Percentiles rank a stretch among this genome's conserved stretches.
phyloP scores from a whole-genome alignment of 441 rosid genomes.

The Capsella rubella region DNA sequence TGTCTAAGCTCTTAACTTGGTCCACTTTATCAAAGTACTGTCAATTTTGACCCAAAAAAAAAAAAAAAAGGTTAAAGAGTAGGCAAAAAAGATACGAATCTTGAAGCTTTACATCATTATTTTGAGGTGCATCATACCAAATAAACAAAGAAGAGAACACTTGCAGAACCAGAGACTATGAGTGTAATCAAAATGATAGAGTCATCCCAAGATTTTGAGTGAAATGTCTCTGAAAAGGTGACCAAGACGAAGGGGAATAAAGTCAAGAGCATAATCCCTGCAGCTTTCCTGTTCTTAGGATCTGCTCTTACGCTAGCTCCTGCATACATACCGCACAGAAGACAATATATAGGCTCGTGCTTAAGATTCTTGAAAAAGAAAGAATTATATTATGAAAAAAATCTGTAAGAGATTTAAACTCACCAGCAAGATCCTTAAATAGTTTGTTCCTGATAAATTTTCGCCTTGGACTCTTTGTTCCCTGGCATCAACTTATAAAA shows the following conservation, averaged over 20 bases:
- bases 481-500: constrained; percentile 28
- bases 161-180: constrained; percentile 38
- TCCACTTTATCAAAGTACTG: constrained; percentile 32
- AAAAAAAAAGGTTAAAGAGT: not conserved
- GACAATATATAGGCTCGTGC: not conserved
- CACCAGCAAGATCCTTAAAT: constrained; percentile 14
- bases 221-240: constrained; percentile 34
- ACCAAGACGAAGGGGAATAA: constrained; percentile 38
- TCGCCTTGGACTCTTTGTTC: constrained; percentile 7
- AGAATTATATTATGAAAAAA: not conserved
- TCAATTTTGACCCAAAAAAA: not conserved
- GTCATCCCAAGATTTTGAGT: constrained; percentile 28
- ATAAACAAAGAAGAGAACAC: constrained; percentile 41
- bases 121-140: constrained; percentile 21
- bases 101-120: not conserved
- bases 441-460: not conserved
- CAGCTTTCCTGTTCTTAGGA: constrained; percentile 39
- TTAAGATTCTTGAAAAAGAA: not conserved
- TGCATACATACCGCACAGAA: constrained; percentile 12
- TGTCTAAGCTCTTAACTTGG: constrained; percentile 41
- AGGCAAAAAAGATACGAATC: not conserved
- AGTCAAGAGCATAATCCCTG: constrained; percentile 42
- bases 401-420: not conserved
- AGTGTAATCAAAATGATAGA: constrained; percentile 33
- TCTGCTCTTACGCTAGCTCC: constrained; percentile 38